A percentile compares a stretch with the other conserved stretches of the same genome.
Evolutionary conservation across 208 protist species (phyloP).

Genomic region (Endotrypanum monterogeii): DNA sequence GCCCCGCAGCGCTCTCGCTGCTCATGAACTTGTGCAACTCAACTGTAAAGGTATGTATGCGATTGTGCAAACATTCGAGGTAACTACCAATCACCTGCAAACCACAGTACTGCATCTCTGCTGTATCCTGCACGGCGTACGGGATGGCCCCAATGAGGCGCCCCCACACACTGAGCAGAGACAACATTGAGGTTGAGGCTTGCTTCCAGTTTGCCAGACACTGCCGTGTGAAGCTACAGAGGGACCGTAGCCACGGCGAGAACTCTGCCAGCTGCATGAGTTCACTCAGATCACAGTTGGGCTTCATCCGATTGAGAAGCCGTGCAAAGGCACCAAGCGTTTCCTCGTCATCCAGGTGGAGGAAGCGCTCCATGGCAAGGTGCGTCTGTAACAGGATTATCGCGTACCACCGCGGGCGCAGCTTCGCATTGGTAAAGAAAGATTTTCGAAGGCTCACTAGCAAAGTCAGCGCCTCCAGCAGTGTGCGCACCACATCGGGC

Average conservation of each 20-base stretch:
- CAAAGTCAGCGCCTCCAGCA: slow-evolving; percentile 26
- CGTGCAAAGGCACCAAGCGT: slow-evolving; percentile 36
- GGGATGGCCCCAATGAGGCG: slow-evolving; percentile 33
- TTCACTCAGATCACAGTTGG: slow-evolving; percentile 53
- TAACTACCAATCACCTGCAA: slow-evolving; percentile 28
- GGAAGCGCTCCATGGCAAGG: slow-evolving; percentile 44
- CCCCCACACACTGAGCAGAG: slow-evolving; percentile 40
- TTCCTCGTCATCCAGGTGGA: slow-evolving; percentile 48
- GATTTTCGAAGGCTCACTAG: slow-evolving; percentile 24
- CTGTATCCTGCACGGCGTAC: slow-evolving; percentile 27
- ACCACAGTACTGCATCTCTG: slow-evolving; percentile 9
- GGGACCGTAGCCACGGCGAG: slow-evolving; percentile 29
- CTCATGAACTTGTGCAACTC: slow-evolving; percentile 19
- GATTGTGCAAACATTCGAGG: slow-evolving; percentile 26
- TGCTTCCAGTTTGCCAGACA: slow-evolving; percentile 33
- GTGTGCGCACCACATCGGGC: slow-evolving; percentile 17
- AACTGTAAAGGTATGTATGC: slow-evolving; percentile 19
- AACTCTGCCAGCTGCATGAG: slow-evolving; percentile 44
- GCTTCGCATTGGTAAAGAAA: slow-evolving; percentile 20
- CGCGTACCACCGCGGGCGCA: slow-evolving; percentile 41
- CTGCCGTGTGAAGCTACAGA: slow-evolving; percentile 30
- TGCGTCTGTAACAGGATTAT: slow-evolving; percentile 51
- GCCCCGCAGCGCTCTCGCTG: not conserved
- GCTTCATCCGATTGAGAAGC: slow-evolving; percentile 64
- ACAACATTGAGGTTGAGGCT: slow-evolving; percentile 25